These are phyloP conservation scores for Triticum turgidum DNA, from an alignment of 176 grass and related monocot species.

Conservation along the genomic window DNA sequence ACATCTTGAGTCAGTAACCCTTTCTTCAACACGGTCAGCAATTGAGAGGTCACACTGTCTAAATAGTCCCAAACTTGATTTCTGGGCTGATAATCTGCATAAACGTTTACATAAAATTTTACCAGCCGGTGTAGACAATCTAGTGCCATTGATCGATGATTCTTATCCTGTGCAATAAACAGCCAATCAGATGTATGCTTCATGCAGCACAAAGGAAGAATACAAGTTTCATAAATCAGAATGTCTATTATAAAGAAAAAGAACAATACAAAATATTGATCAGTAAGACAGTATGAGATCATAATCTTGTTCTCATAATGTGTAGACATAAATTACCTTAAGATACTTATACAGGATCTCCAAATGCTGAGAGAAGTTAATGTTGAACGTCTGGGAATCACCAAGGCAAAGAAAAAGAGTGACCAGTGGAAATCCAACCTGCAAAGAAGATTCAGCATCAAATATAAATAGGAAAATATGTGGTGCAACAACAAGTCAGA, in stretches of 20 bases:
- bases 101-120: slow-evolving; percentile 97
- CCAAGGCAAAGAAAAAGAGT: slow-evolving; percentile 93
- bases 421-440: slow-evolving; percentile 95
- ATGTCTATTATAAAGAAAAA: not conserved
- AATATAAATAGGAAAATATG: slow-evolving; percentile 1
- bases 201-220: slow-evolving; percentile 30
- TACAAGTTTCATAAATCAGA: slow-evolving; percentile 13
- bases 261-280: slow-evolving; percentile 7
- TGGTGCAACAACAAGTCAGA: not conserved
- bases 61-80: slow-evolving; percentile 94
- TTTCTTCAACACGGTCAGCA: slow-evolving; percentile 85
- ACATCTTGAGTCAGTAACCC: slow-evolving; percentile 92
- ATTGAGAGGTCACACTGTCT: slow-evolving; percentile 94
- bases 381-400: slow-evolving; percentile 78
- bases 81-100: slow-evolving; percentile 69
- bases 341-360: slow-evolving; percentile 96
- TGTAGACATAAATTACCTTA: slow-evolving; percentile 52
- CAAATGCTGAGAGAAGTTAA: slow-evolving; percentile 69
- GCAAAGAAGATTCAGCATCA: slow-evolving; percentile 22
- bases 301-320: not conserved
- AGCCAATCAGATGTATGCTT: slow-evolving; percentile 27
- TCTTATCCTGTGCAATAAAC: slow-evolving; percentile 78
- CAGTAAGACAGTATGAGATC: slow-evolving; percentile 17
- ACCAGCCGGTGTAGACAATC: slow-evolving; percentile 96
- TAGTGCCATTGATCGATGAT: slow-evolving; percentile 96